Conservation (phyloP, 768 basidiomycete genomes). For the Gloeopeniophorella convolvens region DNA sequence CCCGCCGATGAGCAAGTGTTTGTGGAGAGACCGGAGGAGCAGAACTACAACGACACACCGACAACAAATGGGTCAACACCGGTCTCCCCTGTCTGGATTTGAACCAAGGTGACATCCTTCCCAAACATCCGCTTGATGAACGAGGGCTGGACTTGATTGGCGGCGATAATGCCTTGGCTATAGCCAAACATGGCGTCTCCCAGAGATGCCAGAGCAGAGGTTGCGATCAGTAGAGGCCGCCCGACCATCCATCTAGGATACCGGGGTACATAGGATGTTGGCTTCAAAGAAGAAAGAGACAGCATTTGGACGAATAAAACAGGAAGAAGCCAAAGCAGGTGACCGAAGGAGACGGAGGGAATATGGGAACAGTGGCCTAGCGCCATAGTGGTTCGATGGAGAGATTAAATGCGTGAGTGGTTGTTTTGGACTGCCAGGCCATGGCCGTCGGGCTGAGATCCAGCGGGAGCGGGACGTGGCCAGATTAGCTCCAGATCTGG, state of each 20-base stretch:
- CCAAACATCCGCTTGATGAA: constrained; percentile 47
- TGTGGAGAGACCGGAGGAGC: not conserved
- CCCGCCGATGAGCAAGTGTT: not conserved
- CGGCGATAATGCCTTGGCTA: constrained; percentile 46
- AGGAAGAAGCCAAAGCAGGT: not conserved
- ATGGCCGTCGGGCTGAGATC: not conserved
- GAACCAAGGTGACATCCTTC: constrained; percentile 35
- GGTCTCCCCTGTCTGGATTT: constrained; percentile 37
- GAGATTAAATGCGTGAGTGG: too few relatives aligned
- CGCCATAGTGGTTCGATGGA: too few relatives aligned
- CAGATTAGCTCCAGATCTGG: too few relatives aligned
- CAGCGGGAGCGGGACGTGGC: not conserved
- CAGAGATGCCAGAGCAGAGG: constrained; percentile 47
- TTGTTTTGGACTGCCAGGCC: too few relatives aligned
- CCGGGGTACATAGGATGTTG: constrained; percentile 36
- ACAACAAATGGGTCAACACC: constrained; percentile 42
- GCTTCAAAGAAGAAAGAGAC: constrained; percentile 27
- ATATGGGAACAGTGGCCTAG: not conserved
- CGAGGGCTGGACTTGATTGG: constrained; percentile 45
- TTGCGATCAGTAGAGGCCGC: constrained; percentile 41
- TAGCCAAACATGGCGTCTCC: constrained; percentile 55
- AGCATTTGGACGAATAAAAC: not conserved
- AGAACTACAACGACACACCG: constrained; percentile 29
- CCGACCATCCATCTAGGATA: constrained; percentile 51
- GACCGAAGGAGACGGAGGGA: not conserved